These are phyloP conservation scores for Myxozyma udenii DNA, from an alignment of 805 yeast species.

Conservation along the genomic window DNA sequence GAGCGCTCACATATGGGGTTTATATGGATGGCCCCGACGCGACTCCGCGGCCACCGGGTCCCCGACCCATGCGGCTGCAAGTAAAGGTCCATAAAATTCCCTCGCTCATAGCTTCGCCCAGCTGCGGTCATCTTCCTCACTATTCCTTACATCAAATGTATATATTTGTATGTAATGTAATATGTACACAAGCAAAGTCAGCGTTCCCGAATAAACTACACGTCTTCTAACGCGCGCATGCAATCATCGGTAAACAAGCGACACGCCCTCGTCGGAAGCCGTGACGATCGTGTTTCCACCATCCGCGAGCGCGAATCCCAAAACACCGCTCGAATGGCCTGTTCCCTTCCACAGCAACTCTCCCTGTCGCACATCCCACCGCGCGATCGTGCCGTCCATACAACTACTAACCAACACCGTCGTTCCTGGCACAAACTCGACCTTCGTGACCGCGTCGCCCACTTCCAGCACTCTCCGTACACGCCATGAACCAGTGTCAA, in stretches of 20 bases:
- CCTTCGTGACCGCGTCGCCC: constrained; percentile 81
- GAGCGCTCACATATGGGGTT: too few relatives aligned
- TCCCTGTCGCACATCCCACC: constrained; percentile 89
- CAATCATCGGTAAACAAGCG: constrained; percentile 65
- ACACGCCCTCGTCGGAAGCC: constrained; percentile 97
- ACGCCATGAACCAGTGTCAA: constrained; percentile 83
- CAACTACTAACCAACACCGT: constrained; percentile 66
- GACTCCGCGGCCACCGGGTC: too few relatives aligned
- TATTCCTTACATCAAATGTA: too few relatives aligned
- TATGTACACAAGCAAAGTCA: too few relatives aligned
- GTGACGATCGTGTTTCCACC: constrained; percentile 71
- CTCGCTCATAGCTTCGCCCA: too few relatives aligned
- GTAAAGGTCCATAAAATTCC: too few relatives aligned
- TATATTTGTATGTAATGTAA: too few relatives aligned
- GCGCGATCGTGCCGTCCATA: constrained; percentile 81
- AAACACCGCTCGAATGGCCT: constrained; percentile 92
- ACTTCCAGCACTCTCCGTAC: constrained; percentile 66
- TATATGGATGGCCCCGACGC: too few relatives aligned
- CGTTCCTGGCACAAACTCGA: constrained; percentile 54
- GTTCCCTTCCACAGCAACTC: constrained; percentile 70
- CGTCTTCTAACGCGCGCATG: too few relatives aligned
- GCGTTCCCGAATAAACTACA: too few relatives aligned
- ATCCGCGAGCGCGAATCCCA: constrained; percentile 68
- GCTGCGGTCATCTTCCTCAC: too few relatives aligned
- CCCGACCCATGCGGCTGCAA: too few relatives aligned